phyloP scores from a whole-genome alignment of 2,329 filamentous ascomycete genomes.

The Sordariomycetes sp. region DNA sequence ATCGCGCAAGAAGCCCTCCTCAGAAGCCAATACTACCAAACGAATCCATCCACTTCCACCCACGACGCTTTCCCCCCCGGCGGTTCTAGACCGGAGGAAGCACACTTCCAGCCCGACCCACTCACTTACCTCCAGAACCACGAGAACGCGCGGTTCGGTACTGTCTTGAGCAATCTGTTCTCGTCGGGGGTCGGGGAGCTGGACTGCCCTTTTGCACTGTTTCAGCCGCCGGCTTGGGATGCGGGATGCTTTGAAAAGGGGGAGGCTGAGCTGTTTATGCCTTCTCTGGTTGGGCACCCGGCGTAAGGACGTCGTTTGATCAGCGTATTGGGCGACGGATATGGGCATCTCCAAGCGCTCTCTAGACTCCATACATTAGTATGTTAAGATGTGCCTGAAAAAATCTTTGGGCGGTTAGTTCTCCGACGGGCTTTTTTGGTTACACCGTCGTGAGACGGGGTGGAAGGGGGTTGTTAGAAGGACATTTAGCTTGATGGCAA shows the following conservation, averaged over 20 bases:
- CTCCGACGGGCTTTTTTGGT: no score
- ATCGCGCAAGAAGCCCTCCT: constrained; percentile 1
- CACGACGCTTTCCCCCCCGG: not conserved
- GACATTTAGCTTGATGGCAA: no score
- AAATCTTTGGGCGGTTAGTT: no score
- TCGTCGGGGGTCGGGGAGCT: constrained; percentile 9
- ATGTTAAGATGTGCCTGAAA: no score
- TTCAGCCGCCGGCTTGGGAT: constrained; percentile 3
- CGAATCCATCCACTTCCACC: not conserved
- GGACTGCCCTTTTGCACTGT: not conserved
- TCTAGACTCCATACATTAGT: no score
- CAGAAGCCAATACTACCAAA: not conserved
- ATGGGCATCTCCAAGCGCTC: no score
- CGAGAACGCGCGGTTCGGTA: constrained; percentile 8
- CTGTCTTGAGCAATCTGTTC: constrained; percentile 13
- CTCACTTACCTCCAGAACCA: not conserved
- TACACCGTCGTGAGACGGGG: no score
- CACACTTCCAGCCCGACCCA: not conserved
- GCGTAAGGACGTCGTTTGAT: not conserved
- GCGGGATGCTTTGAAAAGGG: not conserved
- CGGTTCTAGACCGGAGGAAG: not conserved
- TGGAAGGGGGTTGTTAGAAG: no score
- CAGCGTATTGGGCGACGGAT: no score
- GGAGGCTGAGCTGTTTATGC: not conserved
- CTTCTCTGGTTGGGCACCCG: not conserved